phyloP scores from a whole-genome alignment of 306 rosid species.

The Quercus variabilis region DNA sequence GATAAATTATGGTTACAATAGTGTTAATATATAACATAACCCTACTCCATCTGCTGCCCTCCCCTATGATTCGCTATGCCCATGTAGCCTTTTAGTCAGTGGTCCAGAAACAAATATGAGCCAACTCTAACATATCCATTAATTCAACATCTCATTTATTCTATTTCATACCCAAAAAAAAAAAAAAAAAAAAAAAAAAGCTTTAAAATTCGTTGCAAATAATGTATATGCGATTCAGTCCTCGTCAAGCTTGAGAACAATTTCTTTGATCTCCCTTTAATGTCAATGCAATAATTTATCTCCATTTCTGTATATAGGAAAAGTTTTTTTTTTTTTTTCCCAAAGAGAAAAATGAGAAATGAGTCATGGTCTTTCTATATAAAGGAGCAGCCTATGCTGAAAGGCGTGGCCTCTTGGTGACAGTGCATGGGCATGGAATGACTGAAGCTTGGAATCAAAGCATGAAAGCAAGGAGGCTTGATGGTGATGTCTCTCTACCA shows the following conservation, averaged over 20 bases:
- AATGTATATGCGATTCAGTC: not conserved
- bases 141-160: not conserved
- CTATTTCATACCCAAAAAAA: not conserved
- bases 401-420: slow-evolving; percentile 44
- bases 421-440: slow-evolving; percentile 66
- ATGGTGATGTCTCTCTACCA: slow-evolving; percentile 63
- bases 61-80: too few species aligned
- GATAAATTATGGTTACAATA: too few species aligned
- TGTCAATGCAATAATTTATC: slow-evolving; percentile 16
- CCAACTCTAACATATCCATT: not conserved
- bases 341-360: slow-evolving; percentile 25
- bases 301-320: not conserved
- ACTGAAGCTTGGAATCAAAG: slow-evolving; percentile 55
- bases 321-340: not conserved
- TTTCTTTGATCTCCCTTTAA: slow-evolving; percentile 12
- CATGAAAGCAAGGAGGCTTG: slow-evolving; percentile 36
- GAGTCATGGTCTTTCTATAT: slow-evolving; percentile 31
- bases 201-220: not conserved
- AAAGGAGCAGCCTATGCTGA: slow-evolving; percentile 29
- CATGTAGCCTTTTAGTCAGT: too few species aligned
- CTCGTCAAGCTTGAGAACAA: slow-evolving; percentile 1
- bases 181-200: not conserved
- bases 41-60: too few species aligned
- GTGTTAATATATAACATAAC: too few species aligned
- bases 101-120: too few species aligned